Percentiles rank a stretch among this genome's conserved stretches.
phyloP scores from a whole-genome alignment of 805 yeast species.

The Yarrowia bubula region DNA sequence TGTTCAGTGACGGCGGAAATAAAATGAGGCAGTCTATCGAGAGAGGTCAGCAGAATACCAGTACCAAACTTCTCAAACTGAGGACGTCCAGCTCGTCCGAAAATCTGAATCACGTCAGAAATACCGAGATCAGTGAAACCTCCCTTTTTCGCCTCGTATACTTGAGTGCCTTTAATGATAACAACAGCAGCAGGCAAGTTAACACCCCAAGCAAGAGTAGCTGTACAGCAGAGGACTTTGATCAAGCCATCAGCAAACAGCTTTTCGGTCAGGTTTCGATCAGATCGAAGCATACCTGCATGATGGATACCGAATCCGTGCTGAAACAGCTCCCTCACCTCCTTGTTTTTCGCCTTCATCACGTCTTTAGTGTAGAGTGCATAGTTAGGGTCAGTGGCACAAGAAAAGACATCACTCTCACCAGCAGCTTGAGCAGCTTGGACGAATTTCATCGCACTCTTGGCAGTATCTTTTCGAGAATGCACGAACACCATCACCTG shows the following conservation, averaged over 20 bases:
- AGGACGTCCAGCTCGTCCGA: slow-evolving; percentile 99
- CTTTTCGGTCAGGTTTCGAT: slow-evolving; percentile 83
- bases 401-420: slow-evolving; percentile 59
- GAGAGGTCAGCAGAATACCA: slow-evolving; percentile 82
- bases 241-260: slow-evolving; percentile 84
- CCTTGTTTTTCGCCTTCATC: slow-evolving; percentile 65
- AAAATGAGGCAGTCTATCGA: slow-evolving; percentile 80
- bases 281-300: slow-evolving; percentile 93
- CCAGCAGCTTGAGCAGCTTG: slow-evolving; percentile 61
- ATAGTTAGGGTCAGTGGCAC: slow-evolving; percentile 44
- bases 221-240: slow-evolving; percentile 89
- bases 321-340: slow-evolving; percentile 73
- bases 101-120: slow-evolving; percentile 94
- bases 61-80: slow-evolving; percentile 91
- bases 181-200: slow-evolving; percentile 98
- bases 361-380: slow-evolving; percentile 55
- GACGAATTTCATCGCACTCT: slow-evolving; percentile 72
- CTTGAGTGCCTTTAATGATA: slow-evolving; percentile 93
- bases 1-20: slow-evolving; percentile 88
- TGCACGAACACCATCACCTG: slow-evolving; percentile 98
- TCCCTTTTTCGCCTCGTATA: slow-evolving; percentile 91
- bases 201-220: slow-evolving; percentile 99
- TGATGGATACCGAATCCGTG: slow-evolving; percentile 92
- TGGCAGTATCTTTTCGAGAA: slow-evolving; percentile 88
- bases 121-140: slow-evolving; percentile 92